phyloP scores from a whole-genome alignment of 2,329 filamentous ascomycete species.

The Penicillium sp. region DNA sequence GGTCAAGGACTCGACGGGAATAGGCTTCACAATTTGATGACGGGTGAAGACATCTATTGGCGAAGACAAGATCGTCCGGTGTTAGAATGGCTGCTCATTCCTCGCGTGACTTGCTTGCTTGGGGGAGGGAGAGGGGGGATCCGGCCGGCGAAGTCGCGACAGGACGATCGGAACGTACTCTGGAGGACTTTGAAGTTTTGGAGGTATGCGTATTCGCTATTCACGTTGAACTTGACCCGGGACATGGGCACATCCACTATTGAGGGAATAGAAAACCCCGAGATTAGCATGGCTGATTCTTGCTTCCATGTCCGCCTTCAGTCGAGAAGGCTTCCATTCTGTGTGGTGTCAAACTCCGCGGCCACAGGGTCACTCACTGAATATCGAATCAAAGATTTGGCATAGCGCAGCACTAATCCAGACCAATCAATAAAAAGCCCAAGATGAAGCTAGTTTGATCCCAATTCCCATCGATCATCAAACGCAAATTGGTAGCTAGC shows the following conservation, averaged over 20 bases:
- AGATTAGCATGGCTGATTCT: slow-evolving; percentile 9
- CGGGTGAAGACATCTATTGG: slow-evolving; percentile 67
- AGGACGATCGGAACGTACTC: slow-evolving; percentile 53
- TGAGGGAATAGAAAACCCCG: slow-evolving; percentile 2
- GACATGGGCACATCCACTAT: slow-evolving; percentile 84
- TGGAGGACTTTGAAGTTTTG: slow-evolving; percentile 98
- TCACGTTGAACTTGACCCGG: slow-evolving; percentile 97
- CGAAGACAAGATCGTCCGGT: slow-evolving; percentile 1
- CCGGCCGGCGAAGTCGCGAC: background rate
- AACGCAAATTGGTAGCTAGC: background rate
- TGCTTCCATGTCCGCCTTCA: background rate
- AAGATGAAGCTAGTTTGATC: slow-evolving; percentile 9
- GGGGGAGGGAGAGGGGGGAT: background rate
- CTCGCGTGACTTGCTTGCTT: background rate
- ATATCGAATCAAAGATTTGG: slow-evolving; percentile 98
- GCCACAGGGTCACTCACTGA: slow-evolving; percentile 49
- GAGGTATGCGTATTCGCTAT: slow-evolving; percentile 92
- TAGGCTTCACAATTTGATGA: slow-evolving; percentile 81
- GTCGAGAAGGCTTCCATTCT: background rate
- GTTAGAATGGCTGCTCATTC: slow-evolving; percentile 1
- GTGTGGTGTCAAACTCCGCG: background rate
- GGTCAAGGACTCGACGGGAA: slow-evolving; percentile 80
- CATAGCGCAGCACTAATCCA: slow-evolving; percentile 75
- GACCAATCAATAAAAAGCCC: slow-evolving; percentile 6
- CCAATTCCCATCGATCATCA: background rate